Conservation (phyloP, 768 basidiomycete genomes). For the Hericium rajendrae region DNA sequence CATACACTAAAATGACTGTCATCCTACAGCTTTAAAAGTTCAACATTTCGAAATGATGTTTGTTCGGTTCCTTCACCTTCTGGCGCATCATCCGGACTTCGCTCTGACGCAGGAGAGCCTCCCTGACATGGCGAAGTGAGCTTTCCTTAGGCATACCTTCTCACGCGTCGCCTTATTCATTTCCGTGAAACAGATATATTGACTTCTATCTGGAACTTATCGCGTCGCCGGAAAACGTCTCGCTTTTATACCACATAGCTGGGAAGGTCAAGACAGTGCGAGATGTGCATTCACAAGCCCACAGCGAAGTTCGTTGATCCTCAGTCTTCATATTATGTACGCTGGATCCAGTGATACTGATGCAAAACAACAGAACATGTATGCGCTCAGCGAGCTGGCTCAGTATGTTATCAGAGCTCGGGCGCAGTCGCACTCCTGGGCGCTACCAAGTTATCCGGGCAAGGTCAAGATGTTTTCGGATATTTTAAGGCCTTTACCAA, state of each 20-base stretch:
- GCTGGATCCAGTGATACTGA: not conserved
- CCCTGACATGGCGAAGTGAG: conserved; percentile 74
- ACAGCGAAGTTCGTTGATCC: conserved; percentile 50
- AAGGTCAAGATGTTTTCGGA: conserved; percentile 74
- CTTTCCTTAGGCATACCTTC: not conserved
- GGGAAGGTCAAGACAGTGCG: conserved; percentile 79
- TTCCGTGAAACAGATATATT: conserved; percentile 55
- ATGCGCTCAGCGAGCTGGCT: conserved; percentile 78
- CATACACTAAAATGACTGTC: not conserved
- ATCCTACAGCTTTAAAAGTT: conserved; percentile 38
- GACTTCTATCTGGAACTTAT: conserved; percentile 80
- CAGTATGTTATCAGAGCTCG: conserved; percentile 74
- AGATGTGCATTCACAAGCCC: conserved; percentile 57
- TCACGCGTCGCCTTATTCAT: not conserved
- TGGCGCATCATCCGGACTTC: conserved; percentile 96
- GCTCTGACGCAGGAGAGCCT: conserved; percentile 55
- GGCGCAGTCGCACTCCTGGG: conserved; percentile 61
- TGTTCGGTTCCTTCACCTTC: conserved; percentile 73
- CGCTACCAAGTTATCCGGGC: conserved; percentile 68
- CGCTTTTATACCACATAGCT: conserved; percentile 76
- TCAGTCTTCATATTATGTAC: not conserved
- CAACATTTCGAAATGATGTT: conserved; percentile 76
- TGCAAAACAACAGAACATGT: conserved; percentile 61
- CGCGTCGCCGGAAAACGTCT: conserved; percentile 70
- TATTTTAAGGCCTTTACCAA: conserved; percentile 67